Evolutionary conservation across 2,329 filamentous ascomycete species (phyloP).

Genomic region (Drechslerella dactyloides): DNA sequence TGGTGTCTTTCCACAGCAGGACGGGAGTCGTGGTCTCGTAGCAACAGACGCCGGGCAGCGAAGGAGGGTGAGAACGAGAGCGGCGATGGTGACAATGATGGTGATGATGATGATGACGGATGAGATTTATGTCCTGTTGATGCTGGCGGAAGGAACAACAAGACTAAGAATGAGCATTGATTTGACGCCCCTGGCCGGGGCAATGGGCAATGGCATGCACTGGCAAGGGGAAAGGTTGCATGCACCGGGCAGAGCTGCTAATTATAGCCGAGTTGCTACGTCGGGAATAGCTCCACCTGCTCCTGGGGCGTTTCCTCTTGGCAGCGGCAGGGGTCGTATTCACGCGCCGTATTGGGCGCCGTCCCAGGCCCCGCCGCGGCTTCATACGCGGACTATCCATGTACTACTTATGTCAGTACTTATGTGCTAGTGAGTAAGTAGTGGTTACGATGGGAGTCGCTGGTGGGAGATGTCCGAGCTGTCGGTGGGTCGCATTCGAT

Average conservation of each 20-base stretch:
- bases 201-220: neutral
- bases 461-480: too few relatives aligned
- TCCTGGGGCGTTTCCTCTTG: conserved; percentile 2
- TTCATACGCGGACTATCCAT: too few relatives aligned
- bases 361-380: too few relatives aligned
- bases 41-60: conserved; percentile 1
- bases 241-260: neutral
- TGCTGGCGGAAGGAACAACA: neutral
- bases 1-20: neutral
- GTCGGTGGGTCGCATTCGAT: too few relatives aligned
- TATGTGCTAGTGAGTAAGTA: too few relatives aligned
- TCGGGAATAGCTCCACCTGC: neutral
- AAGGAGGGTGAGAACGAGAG: conserved; percentile 1
- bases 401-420: too few relatives aligned
- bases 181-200: conserved; percentile 2
- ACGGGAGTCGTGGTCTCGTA: conserved; percentile 3
- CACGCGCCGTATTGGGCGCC: too few relatives aligned
- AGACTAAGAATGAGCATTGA: too few relatives aligned
- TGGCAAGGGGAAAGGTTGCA: too few relatives aligned
- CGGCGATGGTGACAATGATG: neutral
- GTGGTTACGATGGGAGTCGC: too few relatives aligned
- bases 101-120: neutral
- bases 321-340: conserved; percentile 1
- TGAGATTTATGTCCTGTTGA: neutral
- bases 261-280: conserved; percentile 8